Percentiles rank a stretch among this genome's conserved stretches.
Conservation (phyloP, 768 basidiomycete genomes). For the Butyriboletus loyo region DNA sequence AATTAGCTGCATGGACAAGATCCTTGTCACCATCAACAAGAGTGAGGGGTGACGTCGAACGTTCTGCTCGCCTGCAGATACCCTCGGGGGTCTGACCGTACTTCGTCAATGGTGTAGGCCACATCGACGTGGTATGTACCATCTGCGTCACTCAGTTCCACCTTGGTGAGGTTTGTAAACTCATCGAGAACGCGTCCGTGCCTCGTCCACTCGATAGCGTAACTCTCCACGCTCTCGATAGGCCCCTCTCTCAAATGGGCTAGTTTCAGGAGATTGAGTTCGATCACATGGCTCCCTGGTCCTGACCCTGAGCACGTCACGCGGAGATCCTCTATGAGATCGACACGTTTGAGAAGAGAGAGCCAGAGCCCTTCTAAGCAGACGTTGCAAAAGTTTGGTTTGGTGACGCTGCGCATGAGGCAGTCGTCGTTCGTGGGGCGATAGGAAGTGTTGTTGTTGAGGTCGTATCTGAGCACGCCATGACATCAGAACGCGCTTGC, state of each 20-base stretch:
- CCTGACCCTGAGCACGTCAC: slow-evolving; percentile 34
- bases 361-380: slow-evolving; percentile 76
- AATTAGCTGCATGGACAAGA: background rate
- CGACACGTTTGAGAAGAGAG: slow-evolving; percentile 54
- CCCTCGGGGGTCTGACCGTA: slow-evolving; percentile 45
- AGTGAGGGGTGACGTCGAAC: slow-evolving; percentile 6
- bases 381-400: slow-evolving; percentile 70
- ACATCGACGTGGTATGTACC: slow-evolving; percentile 49
- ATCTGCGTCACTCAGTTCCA: slow-evolving; percentile 37
- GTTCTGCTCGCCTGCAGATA: slow-evolving; percentile 27
- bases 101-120: slow-evolving; percentile 53
- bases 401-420: slow-evolving; percentile 71
- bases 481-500: background rate
- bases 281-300: slow-evolving; percentile 35
- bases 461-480: slow-evolving; percentile 45
- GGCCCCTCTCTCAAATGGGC: slow-evolving; percentile 48
- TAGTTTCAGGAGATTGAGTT: slow-evolving; percentile 56
- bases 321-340: slow-evolving; percentile 56
- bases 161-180: slow-evolving; percentile 49
- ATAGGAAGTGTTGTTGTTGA: slow-evolving; percentile 59
- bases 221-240: slow-evolving; percentile 41
- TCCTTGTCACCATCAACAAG: background rate
- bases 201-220: slow-evolving; percentile 54
- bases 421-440: slow-evolving; percentile 84
- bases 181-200: slow-evolving; percentile 42